A percentile compares a stretch with the other conserved stretches of the same genome.
These are phyloP conservation scores for Leptosphaerulina australis DNA, from an alignment of 2,329 filamentous ascomycete genomes.

Conservation along the genomic window DNA sequence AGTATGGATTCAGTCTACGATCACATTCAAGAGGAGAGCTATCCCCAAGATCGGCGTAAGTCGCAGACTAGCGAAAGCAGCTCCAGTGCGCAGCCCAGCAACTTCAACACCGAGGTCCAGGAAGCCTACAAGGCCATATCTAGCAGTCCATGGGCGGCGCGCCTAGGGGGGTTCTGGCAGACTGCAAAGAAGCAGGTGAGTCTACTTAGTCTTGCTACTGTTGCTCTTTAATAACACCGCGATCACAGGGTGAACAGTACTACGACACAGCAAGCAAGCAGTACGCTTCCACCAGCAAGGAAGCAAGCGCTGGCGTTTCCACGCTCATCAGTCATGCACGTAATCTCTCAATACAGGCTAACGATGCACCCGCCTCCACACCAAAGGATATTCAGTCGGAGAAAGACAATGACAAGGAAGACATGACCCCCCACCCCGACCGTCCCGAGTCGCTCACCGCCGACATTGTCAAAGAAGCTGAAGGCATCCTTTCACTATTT, in stretches of 20 bases:
- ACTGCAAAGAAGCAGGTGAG: conserved; percentile 90
- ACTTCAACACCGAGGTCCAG: conserved; percentile 86
- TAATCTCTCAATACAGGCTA: conserved; percentile 65
- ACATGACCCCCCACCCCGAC: conserved; percentile 44
- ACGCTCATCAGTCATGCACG: conserved; percentile 76
- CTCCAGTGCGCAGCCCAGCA: conserved; percentile 45
- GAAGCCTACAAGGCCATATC: conserved; percentile 95
- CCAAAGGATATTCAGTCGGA: conserved; percentile 23
- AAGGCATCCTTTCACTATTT: conserved; percentile 76
- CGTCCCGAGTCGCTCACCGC: conserved; percentile 55
- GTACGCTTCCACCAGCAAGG: conserved; percentile 76
- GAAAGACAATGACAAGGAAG: conserved; percentile 24
- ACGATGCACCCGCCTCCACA: conserved; percentile 27
- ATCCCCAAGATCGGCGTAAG: conserved; percentile 56
- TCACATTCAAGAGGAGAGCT: conserved; percentile 86
- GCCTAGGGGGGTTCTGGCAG: conserved; percentile 85
- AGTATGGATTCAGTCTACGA: conserved; percentile 96
- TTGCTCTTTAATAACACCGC: conserved; percentile 8
- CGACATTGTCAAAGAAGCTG: conserved; percentile 61
- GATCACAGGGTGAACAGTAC: conserved; percentile 76
- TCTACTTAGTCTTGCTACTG: conserved; percentile 6
- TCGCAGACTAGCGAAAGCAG: conserved; percentile 54
- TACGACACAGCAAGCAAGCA: conserved; percentile 84
- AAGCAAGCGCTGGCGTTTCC: conserved; percentile 80
- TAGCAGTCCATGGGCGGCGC: conserved; percentile 86